These are phyloP conservation scores for Fusarium haematococcum DNA, from an alignment of 2,329 filamentous ascomycete species.

Conservation along the genomic window DNA sequence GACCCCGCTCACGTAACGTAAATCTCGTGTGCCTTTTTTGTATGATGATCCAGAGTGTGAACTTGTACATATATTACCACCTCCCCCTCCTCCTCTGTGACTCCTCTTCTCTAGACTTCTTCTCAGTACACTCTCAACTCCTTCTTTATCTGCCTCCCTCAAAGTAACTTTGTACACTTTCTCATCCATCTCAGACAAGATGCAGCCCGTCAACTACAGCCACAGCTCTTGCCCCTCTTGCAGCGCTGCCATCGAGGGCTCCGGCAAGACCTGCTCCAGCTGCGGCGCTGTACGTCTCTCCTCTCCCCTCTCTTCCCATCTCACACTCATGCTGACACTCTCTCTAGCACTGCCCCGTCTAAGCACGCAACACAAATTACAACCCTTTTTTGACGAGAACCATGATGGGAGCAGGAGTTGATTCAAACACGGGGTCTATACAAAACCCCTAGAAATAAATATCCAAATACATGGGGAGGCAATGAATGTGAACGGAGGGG, in stretches of 20 bases:
- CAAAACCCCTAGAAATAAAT: neutral
- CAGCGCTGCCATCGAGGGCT: constrained; percentile 58
- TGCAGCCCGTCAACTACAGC: constrained; percentile 53
- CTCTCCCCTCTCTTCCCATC: neutral
- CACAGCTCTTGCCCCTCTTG: constrained; percentile 67
- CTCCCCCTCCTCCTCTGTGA: neutral
- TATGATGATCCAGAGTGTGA: neutral
- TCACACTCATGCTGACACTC: constrained; percentile 9
- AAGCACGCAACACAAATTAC: constrained; percentile 14
- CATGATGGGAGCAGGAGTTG: constrained; percentile 22
- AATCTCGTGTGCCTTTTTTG: constrained; percentile 24
- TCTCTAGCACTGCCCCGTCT: constrained; percentile 43
- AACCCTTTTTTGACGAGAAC: neutral
- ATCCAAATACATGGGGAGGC: constrained; percentile 8
- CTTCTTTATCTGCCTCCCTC: neutral
- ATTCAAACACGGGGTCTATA: constrained; percentile 19
- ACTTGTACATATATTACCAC: constrained; percentile 1
- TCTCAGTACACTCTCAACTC: neutral
- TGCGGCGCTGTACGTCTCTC: constrained; percentile 67
- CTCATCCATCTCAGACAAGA: constrained; percentile 28
- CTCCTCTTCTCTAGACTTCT: neutral
- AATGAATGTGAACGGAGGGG: constrained; percentile 20
- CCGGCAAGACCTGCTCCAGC: constrained; percentile 64
- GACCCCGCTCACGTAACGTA: constrained; percentile 34
- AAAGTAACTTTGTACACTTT: constrained; percentile 29